These are phyloP conservation scores for Suillus bovinus DNA, from an alignment of 768 basidiomycete genomes.

Conservation along the genomic window DNA sequence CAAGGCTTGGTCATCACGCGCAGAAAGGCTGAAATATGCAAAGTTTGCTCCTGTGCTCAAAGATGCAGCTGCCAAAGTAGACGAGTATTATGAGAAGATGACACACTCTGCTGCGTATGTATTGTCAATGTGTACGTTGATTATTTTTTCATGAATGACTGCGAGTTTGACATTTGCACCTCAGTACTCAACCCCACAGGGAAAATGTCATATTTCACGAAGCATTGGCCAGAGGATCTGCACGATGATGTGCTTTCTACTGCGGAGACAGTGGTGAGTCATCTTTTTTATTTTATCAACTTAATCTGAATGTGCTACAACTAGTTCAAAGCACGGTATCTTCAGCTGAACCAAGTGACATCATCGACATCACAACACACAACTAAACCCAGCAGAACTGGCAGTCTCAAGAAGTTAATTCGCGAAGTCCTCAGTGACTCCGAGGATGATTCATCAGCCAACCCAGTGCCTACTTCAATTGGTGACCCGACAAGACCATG, in stretches of 20 bases:
- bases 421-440: too few species aligned
- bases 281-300: not conserved
- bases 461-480: too few species aligned
- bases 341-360: too few species aligned
- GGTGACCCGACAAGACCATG: too few species aligned
- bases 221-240: slow-evolving; percentile 26
- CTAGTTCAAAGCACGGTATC: too few species aligned
- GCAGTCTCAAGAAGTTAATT: too few species aligned
- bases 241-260: slow-evolving; percentile 15
- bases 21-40: not conserved
- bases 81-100: not conserved
- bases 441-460: too few species aligned
- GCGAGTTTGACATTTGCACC: not conserved
- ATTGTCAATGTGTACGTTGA: not conserved
- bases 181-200: slow-evolving; percentile 27
- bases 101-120: not conserved
- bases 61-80: not conserved
- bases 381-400: too few species aligned
- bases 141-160: not conserved
- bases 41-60: not conserved
- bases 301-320: not conserved
- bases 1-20: not conserved
- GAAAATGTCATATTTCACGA: slow-evolving; percentile 27
- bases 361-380: too few species aligned
- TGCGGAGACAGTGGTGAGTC: slow-evolving; percentile 20